These are phyloP conservation scores for Tulasnella sp. DNA, from an alignment of 768 basidiomycete genomes.

Conservation along the genomic window DNA sequence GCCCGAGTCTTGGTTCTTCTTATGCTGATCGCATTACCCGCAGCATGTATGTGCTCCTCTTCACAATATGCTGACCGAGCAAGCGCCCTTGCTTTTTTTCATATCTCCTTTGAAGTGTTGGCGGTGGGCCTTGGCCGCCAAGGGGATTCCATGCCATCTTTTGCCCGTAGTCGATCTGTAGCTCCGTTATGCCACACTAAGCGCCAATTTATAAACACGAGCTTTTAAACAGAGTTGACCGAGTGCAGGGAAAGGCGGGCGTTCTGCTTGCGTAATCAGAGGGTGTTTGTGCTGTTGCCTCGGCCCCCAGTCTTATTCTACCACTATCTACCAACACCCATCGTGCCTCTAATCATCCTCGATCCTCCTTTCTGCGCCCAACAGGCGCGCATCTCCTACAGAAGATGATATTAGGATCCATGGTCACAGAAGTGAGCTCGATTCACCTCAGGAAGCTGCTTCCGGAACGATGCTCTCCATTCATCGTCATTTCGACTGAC, in stretches of 20 bases:
- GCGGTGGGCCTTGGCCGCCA: neutral
- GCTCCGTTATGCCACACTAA: neutral
- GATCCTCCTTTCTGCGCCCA: neutral
- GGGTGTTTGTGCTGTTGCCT: neutral
- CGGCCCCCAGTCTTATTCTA: neutral
- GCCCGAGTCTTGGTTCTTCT: neutral
- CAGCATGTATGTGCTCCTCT: neutral
- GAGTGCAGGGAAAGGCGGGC: neutral
- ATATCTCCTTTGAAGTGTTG: no score
- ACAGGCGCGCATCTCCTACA: neutral
- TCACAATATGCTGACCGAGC: neutral
- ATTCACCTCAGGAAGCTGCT: neutral
- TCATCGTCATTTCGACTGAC: neutral
- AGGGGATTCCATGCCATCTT: neutral
- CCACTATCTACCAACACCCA: neutral
- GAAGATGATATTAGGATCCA: neutral
- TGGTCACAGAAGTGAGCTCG: neutral
- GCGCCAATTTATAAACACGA: neutral
- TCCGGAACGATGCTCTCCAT: neutral
- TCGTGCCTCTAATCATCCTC: neutral
- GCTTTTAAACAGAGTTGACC: neutral
- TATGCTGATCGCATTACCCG: neutral
- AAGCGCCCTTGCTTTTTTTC: neutral
- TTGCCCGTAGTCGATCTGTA: neutral
- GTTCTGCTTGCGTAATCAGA: slow-evolving; percentile 1